Conservation (phyloP, 1,284 basidiomycete genomes). For the Tylopilus sp. region DNA sequence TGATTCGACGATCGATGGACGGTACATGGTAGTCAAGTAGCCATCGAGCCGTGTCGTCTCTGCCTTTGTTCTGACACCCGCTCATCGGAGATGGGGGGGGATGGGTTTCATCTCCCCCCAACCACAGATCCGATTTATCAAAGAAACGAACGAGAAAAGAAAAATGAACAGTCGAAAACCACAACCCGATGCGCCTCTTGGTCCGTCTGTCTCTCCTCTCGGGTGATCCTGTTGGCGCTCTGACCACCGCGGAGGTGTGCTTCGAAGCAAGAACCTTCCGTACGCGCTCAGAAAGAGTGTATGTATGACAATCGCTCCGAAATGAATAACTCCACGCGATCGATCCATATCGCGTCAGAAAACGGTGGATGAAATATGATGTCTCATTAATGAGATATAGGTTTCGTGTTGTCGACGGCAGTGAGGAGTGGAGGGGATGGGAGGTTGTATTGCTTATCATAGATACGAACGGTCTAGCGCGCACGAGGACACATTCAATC, state of each 20-base stretch:
- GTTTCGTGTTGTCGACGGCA: slow-evolving; percentile 2
- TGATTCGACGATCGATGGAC: background rate
- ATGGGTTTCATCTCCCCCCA: slow-evolving; percentile 7
- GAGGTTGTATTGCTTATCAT: slow-evolving; percentile 5
- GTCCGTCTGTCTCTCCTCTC: slow-evolving; percentile 1
- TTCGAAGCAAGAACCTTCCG: slow-evolving; percentile 1
- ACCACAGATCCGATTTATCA: slow-evolving; percentile 12
- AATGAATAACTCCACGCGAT: slow-evolving; percentile 21
- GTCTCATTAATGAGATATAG: slow-evolving; percentile 3
- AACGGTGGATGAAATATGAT: slow-evolving; percentile 7
- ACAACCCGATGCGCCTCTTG: background rate
- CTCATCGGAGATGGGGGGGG: slow-evolving; percentile 8
- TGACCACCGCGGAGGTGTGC: slow-evolving; percentile 2
- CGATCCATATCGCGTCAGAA: slow-evolving; percentile 8
- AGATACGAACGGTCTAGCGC: slow-evolving; percentile 7
- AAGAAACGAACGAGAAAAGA: background rate
- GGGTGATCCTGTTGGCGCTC: slow-evolving; percentile 3
- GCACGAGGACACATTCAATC: slow-evolving; percentile 6
- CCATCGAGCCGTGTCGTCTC: background rate
- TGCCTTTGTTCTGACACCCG: background rate
- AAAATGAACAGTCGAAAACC: slow-evolving; percentile 2
- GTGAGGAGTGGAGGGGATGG: background rate
- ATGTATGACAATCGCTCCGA: slow-evolving; percentile 10
- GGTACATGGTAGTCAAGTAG: background rate
- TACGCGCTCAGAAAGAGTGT: background rate